A percentile compares a stretch with the other conserved stretches of the same genome.
These are phyloP conservation scores for Apiotrichum brassicae DNA, from an alignment of 1,284 basidiomycete species.

Conservation along the genomic window DNA sequence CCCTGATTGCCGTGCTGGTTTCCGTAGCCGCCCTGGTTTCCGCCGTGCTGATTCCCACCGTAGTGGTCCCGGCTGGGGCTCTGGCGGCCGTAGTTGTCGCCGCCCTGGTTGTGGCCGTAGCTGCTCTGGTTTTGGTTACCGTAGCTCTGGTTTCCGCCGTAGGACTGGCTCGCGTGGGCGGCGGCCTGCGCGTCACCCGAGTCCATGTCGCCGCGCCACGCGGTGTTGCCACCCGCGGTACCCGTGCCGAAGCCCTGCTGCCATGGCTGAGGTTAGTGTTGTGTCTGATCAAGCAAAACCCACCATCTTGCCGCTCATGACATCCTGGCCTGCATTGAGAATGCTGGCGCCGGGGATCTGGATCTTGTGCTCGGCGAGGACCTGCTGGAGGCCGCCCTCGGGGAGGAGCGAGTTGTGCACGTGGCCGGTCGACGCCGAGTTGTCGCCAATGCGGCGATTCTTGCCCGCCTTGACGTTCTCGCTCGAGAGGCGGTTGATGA, in stretches of 20 bases:
- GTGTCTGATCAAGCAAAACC: slow-evolving; percentile 4
- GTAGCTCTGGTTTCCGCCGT: background rate
- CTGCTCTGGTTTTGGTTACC: background rate
- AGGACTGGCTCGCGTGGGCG: background rate
- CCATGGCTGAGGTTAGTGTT: slow-evolving; percentile 34
- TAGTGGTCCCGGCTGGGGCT: background rate
- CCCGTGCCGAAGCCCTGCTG: slow-evolving; percentile 43
- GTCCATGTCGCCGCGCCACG: slow-evolving; percentile 29
- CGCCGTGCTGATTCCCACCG: background rate
- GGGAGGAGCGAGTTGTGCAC: slow-evolving; percentile 40
- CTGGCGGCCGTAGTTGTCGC: background rate
- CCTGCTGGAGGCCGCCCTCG: slow-evolving; percentile 43
- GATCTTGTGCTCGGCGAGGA: slow-evolving; percentile 43
- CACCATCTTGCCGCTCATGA: slow-evolving; percentile 43
- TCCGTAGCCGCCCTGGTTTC: background rate
- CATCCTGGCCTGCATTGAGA: slow-evolving; percentile 44
- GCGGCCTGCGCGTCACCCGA: background rate
- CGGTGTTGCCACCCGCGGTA: slow-evolving; percentile 40
- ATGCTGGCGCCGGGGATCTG: slow-evolving; percentile 39
- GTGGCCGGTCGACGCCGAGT: slow-evolving; percentile 30
- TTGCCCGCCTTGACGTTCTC: slow-evolving; percentile 64
- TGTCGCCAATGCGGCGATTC: slow-evolving; percentile 58
- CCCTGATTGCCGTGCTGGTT: background rate
- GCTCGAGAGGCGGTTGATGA: slow-evolving; percentile 59
- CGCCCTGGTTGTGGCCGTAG: background rate